phyloP scores from a whole-genome alignment of 805 yeast species.

The Myxozyma geophila region DNA sequence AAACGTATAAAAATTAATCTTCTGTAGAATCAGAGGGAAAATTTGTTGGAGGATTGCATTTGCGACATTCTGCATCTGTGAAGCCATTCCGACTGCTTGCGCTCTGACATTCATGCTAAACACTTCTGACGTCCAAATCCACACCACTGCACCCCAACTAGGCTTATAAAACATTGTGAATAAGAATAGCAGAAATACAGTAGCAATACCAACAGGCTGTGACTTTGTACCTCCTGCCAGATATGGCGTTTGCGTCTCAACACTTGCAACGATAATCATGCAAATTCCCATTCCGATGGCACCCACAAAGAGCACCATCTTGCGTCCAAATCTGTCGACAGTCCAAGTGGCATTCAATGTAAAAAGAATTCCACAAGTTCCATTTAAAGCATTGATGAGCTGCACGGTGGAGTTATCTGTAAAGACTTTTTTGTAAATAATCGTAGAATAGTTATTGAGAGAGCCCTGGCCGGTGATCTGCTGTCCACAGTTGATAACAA shows the following conservation, averaged over 20 bases:
- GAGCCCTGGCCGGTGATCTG: conserved; percentile 53
- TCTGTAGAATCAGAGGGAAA: conserved; percentile 55
- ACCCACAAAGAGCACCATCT: conserved; percentile 63
- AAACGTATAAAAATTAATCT: conserved; percentile 22
- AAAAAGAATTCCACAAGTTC: conserved; percentile 47
- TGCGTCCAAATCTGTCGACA: conserved; percentile 68
- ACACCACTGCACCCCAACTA: conserved; percentile 39
- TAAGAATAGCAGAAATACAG: conserved; percentile 40
- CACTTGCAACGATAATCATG: conserved; percentile 46
- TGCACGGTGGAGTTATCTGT: conserved; percentile 52
- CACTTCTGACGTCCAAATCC: conserved; percentile 71
- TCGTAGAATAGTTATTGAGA: conserved; percentile 53
- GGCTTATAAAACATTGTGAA: conserved; percentile 38
- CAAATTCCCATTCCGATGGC: conserved; percentile 63
- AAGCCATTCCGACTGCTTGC: conserved; percentile 61
- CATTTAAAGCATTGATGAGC: conserved; percentile 52
- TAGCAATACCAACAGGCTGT: conserved; percentile 42
- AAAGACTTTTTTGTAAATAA: conserved; percentile 52
- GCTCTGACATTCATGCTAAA: conserved; percentile 70
- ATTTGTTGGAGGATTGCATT: conserved; percentile 50
- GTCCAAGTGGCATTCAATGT: conserved; percentile 60
- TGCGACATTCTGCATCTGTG: conserved; percentile 70
- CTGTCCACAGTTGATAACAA: conserved; percentile 29
- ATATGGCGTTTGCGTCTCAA: conserved; percentile 49
- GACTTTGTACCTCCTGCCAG: conserved; percentile 44